phyloP scores from a whole-genome alignment of 371 early-diverging fungal genomes.

The Syncephalis fuscata region DNA sequence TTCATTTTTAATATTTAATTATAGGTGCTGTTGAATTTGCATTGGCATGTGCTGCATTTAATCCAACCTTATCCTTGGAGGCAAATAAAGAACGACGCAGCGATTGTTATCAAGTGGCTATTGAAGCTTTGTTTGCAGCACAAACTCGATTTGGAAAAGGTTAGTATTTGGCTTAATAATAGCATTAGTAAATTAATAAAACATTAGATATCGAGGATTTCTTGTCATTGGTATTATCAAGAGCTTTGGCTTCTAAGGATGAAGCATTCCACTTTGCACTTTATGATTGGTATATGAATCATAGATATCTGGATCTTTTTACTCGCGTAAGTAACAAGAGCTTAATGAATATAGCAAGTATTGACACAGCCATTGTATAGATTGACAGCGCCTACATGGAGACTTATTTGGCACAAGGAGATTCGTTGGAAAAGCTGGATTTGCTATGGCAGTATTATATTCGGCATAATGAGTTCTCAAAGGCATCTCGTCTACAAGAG shows the following conservation, averaged over 20 bases:
- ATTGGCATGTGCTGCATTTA: conserved; percentile 41
- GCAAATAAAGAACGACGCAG: conserved; percentile 38
- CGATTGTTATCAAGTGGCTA: conserved; percentile 18
- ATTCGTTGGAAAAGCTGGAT: conserved; percentile 23
- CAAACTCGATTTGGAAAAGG: neutral
- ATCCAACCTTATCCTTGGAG: conserved; percentile 2
- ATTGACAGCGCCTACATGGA: conserved; percentile 41
- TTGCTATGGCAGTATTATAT: conserved; percentile 65
- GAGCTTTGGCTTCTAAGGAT: conserved; percentile 27
- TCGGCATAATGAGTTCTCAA: conserved; percentile 32
- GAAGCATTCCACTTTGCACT: conserved; percentile 45
- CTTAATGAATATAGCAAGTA: conserved; percentile 1
- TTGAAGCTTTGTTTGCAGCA: conserved; percentile 4
- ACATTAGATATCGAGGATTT: conserved; percentile 3
- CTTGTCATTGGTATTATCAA: conserved; percentile 15
- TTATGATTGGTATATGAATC: conserved; percentile 45
- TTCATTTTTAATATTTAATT: neutral
- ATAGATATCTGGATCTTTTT: conserved; percentile 3
- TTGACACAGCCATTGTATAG: conserved; percentile 10
- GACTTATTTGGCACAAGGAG: conserved; percentile 32
- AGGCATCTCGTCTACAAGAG: conserved; percentile 45
- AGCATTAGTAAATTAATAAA: too few relatives aligned
- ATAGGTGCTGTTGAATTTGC: conserved; percentile 45
- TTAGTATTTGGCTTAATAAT: too few relatives aligned
- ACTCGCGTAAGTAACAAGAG: too few relatives aligned